Percentiles rank a stretch among this genome's conserved stretches.
These are phyloP conservation scores for Thielaviopsis ethacetica DNA, from an alignment of 2,329 filamentous ascomycete genomes.

Conservation along the genomic window DNA sequence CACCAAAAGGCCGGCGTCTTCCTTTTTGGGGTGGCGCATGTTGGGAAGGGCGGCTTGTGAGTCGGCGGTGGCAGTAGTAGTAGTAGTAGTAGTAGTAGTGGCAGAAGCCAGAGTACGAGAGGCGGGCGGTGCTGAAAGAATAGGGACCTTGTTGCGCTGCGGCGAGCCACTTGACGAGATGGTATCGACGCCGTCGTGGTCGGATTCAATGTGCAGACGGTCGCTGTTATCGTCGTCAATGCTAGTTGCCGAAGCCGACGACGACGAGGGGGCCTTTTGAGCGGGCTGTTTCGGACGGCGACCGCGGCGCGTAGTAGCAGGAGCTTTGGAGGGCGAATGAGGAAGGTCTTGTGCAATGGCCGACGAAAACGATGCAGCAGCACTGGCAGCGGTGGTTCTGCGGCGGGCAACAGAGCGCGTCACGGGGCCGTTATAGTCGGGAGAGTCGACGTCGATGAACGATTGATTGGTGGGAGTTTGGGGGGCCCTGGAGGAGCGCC, in stretches of 20 bases:
- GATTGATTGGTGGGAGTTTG: conserved; percentile 4
- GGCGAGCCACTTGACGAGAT: conserved; percentile 7
- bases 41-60: background rate
- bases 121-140: background rate
- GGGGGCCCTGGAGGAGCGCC: conserved; percentile 3
- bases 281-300: background rate
- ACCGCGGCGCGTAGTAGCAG: conserved; percentile 1
- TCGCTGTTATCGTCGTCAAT: conserved; percentile 7
- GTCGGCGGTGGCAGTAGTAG: background rate
- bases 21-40: conserved; percentile 14
- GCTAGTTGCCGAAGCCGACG: conserved; percentile 4
- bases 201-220: background rate
- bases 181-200: conserved; percentile 2
- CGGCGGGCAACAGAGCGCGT: conserved; percentile 56
- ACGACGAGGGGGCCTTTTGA: background rate
- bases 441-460: conserved; percentile 1
- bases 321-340: background rate
- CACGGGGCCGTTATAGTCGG: conserved; percentile 48
- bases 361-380: background rate
- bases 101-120: background rate
- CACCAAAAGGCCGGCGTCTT: conserved; percentile 41
- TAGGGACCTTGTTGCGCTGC: background rate
- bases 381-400: conserved; percentile 17
- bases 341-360: background rate
- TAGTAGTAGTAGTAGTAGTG: background rate